Conservation (phyloP, 1,284 basidiomycete genomes). For the Melampsora americana region DNA sequence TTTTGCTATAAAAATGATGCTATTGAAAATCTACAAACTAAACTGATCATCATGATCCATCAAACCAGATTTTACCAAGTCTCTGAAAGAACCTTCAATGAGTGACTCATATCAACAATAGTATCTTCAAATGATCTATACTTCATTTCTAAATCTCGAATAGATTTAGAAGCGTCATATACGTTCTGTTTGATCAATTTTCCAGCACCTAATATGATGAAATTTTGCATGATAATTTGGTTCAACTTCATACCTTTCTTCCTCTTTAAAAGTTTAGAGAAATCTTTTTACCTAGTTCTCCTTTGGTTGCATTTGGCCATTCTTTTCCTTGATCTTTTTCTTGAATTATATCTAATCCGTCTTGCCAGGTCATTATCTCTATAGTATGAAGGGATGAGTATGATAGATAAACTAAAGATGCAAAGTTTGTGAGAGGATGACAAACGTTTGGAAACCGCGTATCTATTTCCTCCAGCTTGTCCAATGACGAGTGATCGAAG, state of each 20-base stretch:
- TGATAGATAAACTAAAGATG: background rate
- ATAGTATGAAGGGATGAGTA: background rate
- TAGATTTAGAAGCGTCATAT: background rate
- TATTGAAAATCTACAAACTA: no score
- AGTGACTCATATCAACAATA: background rate
- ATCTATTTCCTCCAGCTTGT: slow-evolving; percentile 64
- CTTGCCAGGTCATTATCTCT: background rate
- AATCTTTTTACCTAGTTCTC: background rate
- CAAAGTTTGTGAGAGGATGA: background rate
- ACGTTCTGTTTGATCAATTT: background rate
- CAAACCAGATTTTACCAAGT: background rate
- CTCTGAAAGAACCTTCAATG: background rate
- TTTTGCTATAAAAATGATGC: no score
- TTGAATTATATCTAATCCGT: background rate
- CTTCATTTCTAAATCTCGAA: background rate
- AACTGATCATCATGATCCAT: no score
- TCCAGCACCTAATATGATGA: background rate
- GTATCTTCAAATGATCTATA: background rate
- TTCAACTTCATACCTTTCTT: no score
- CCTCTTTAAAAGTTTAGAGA: no score
- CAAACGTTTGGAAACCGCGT: slow-evolving; percentile 46
- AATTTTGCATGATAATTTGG: no score
- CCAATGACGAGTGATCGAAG: slow-evolving; percentile 60
- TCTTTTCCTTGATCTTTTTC: slow-evolving; percentile 5
- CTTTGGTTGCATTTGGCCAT: background rate